phyloP scores from a whole-genome alignment of 2,329 filamentous ascomycete genomes.

The Didymella sp. region DNA sequence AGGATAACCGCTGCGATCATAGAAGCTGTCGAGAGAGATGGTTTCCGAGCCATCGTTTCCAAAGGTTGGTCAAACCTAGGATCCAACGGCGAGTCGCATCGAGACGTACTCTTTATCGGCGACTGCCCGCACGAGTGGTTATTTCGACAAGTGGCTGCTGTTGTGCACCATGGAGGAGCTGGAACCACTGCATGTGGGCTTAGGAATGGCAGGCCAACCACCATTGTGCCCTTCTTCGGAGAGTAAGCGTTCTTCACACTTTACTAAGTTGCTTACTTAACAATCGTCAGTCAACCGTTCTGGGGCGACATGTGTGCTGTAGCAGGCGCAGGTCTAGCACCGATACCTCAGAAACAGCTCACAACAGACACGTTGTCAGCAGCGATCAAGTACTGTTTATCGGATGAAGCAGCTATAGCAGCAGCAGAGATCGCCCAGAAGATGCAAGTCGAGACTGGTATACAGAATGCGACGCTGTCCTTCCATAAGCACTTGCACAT shows the following conservation, averaged over 20 bases:
- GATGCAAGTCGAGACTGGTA: constrained; percentile 55
- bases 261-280: background rate
- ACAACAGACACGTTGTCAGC: constrained; percentile 29
- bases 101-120: constrained; percentile 59
- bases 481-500: constrained; percentile 50
- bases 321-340: constrained; percentile 39
- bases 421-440: constrained; percentile 51
- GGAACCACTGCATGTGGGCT: constrained; percentile 79
- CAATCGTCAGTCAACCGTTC: constrained; percentile 22
- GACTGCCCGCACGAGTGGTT: constrained; percentile 88
- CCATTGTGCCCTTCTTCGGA: constrained; percentile 79
- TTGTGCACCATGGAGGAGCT: constrained; percentile 87
- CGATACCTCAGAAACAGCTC: constrained; percentile 34
- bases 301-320: constrained; percentile 39
- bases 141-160: constrained; percentile 76
- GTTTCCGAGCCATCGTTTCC: constrained; percentile 60
- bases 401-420: constrained; percentile 44
- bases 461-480: constrained; percentile 51
- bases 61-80: constrained; percentile 50
- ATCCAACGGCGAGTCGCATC: constrained; percentile 46
- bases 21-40: constrained; percentile 50
- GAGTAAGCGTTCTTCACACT: constrained; percentile 7
- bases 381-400: constrained; percentile 51
- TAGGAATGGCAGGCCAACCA: constrained; percentile 65
- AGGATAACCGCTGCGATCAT: constrained; percentile 55